Evolutionary conservation across 75 land plant species (phyloP).

Genomic region (Cryptomeria japonica): DNA sequence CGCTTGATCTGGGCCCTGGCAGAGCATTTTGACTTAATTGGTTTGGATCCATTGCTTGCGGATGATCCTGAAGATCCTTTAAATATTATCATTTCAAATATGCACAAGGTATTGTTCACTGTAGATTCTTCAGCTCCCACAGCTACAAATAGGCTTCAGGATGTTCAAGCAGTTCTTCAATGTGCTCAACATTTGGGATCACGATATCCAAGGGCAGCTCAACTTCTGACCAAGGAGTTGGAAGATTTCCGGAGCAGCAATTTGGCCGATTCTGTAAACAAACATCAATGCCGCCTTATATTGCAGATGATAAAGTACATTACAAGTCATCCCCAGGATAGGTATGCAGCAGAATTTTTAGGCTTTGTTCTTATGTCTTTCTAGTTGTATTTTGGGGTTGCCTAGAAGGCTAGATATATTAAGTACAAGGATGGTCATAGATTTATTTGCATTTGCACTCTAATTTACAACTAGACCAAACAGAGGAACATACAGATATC

Average conservation of each 20-base stretch:
- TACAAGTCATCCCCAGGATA: conserved; percentile 66
- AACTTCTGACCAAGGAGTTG: conserved; percentile 80
- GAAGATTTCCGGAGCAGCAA: conserved; percentile 82
- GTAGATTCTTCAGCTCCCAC: conserved; percentile 70
- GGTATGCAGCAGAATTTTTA: conserved; percentile 27
- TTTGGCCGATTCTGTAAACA: conserved; percentile 92
- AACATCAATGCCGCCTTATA: conserved; percentile 93
- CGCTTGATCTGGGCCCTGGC: conserved; percentile 92
- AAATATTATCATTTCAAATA: conserved; percentile 83
- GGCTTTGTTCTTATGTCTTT: neutral
- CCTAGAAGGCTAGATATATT: neutral
- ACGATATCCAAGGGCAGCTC: conserved; percentile 86
- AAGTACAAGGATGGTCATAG: neutral
- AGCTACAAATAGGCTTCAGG: conserved; percentile 88
- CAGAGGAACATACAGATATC: neutral
- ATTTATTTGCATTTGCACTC: neutral
- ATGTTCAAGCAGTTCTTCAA: conserved; percentile 93
- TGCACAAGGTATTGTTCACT: conserved; percentile 92
- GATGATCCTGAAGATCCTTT: conserved; percentile 99
- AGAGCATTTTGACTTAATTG: conserved; percentile 96
- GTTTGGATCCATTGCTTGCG: conserved; percentile 94
- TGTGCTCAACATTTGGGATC: conserved; percentile 87
- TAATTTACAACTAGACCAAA: neutral
- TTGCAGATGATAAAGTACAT: conserved; percentile 83
- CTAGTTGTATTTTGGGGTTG: neutral